A percentile compares a stretch with the other conserved stretches of the same genome.
Evolutionary conservation across 2,329 filamentous ascomycete species (phyloP).

Genomic region (Aotearoamyces nothofagi): DNA sequence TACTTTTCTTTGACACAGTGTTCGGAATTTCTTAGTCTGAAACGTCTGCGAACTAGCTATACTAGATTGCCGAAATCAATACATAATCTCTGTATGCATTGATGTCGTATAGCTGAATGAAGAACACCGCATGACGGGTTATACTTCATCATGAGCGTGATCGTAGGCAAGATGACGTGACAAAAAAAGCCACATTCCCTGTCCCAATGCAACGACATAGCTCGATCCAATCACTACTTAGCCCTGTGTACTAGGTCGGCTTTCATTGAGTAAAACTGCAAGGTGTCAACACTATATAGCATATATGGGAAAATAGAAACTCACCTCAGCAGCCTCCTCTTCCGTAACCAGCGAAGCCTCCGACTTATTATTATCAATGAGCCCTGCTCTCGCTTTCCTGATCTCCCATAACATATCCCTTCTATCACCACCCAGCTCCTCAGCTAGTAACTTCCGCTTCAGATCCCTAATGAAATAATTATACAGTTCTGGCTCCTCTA

Average conservation of each 20-base stretch:
- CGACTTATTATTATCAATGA: conserved; percentile 51
- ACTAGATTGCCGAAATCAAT: no score
- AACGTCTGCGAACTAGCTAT: no score
- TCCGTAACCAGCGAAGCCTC: conserved; percentile 51
- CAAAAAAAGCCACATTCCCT: no score
- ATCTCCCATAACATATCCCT: conserved; percentile 73
- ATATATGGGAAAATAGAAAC: not conserved
- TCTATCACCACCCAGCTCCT: conserved; percentile 60
- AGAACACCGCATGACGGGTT: no score
- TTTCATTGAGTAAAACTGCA: not conserved
- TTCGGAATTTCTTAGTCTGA: no score
- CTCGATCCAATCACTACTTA: no score
- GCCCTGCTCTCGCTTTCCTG: conserved; percentile 48
- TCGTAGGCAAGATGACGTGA: no score
- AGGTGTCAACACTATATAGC: not conserved
- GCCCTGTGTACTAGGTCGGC: not conserved
- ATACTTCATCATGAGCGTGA: no score
- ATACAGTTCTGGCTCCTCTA: conserved; percentile 63
- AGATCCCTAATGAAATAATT: conserved; percentile 58
- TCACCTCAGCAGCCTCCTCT: conserved; percentile 48
- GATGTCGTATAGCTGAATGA: no score
- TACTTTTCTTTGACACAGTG: no score
- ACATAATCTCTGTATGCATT: no score
- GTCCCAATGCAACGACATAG: no score
- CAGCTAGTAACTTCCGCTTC: conserved; percentile 56